Evolutionary conservation across 2,329 filamentous ascomycete genomes (phyloP).

Genomic region (Aureobasidium sp.): DNA sequence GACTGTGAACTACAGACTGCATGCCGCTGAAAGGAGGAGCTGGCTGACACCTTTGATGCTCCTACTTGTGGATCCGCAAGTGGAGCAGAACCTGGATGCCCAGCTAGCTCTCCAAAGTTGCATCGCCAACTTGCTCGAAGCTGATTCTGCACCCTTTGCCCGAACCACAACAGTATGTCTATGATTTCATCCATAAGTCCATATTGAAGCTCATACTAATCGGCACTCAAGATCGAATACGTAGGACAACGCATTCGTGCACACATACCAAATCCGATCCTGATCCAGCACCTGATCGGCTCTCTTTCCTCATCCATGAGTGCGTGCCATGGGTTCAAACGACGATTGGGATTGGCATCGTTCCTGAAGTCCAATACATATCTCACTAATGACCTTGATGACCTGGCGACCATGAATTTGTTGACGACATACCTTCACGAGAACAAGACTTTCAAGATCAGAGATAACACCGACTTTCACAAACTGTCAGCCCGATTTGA

Average conservation of each 20-base stretch:
- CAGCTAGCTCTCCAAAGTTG: constrained; percentile 23
- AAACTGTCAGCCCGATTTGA: constrained; percentile 56
- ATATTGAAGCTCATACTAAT: constrained; percentile 15
- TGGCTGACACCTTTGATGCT: constrained; percentile 28
- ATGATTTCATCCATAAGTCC: background rate
- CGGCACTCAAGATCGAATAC: background rate
- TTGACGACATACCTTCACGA: constrained; percentile 15
- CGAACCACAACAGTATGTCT: constrained; percentile 15
- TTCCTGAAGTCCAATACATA: constrained; percentile 37
- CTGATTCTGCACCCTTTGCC: constrained; percentile 18
- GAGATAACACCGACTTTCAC: constrained; percentile 54
- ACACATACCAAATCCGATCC: constrained; percentile 36
- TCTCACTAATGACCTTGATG: background rate
- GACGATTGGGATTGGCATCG: constrained; percentile 57
- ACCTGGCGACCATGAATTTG: background rate
- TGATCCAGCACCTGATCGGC: constrained; percentile 51
- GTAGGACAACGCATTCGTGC: background rate
- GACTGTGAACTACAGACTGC: background rate
- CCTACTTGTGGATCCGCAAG: constrained; percentile 25
- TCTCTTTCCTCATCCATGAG: constrained; percentile 48
- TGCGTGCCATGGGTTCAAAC: constrained; percentile 51
- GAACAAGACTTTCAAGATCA: constrained; percentile 40
- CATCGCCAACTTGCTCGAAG: constrained; percentile 24
- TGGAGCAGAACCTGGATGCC: constrained; percentile 18
- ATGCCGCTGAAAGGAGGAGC: constrained; percentile 39